These are phyloP conservation scores for Echeveria elegans DNA, from an alignment of 164 flowering plant genomes.

Conservation along the genomic window DNA sequence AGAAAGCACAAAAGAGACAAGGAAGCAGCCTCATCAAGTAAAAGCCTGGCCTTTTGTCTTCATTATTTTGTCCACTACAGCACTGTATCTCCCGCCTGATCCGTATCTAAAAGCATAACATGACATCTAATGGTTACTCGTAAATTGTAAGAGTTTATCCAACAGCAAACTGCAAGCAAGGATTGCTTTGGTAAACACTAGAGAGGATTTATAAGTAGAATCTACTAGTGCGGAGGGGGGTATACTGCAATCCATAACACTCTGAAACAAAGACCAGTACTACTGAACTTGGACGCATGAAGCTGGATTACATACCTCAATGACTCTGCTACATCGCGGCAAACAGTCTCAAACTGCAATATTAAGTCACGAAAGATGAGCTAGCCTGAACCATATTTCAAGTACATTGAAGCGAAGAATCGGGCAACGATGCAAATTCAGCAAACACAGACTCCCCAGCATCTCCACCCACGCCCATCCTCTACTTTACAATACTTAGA, in stretches of 20 bases:
- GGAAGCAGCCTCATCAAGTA: slow-evolving; percentile 96
- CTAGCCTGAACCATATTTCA: not conserved
- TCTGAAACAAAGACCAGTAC: not conserved
- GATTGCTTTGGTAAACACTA: not conserved
- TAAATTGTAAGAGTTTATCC: not conserved
- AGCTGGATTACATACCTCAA: slow-evolving; percentile 45
- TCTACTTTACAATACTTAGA: slow-evolving; percentile 56
- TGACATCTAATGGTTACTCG: not conserved
- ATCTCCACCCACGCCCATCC: slow-evolving; percentile 40
- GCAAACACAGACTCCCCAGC: slow-evolving; percentile 56
- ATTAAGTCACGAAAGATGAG: not conserved
- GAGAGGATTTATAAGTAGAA: not conserved
- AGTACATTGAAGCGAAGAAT: slow-evolving; percentile 80
- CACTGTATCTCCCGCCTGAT: slow-evolving; percentile 47
- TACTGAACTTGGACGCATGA: not conserved
- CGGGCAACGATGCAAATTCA: slow-evolving; percentile 73
- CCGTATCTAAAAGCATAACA: slow-evolving; percentile 48
- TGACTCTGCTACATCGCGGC: slow-evolving; percentile 75
- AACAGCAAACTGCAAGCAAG: not conserved
- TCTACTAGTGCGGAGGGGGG: not conserved
- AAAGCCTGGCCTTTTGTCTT: slow-evolving; percentile 70
- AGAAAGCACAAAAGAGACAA: slow-evolving; percentile 98
- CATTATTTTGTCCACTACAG: slow-evolving; percentile 82
- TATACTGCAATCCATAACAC: not conserved
- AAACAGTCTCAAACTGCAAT: slow-evolving; percentile 57